These are phyloP conservation scores for Artemisia annua DNA, from an alignment of 129 eudicot species.

Conservation along the genomic window DNA sequence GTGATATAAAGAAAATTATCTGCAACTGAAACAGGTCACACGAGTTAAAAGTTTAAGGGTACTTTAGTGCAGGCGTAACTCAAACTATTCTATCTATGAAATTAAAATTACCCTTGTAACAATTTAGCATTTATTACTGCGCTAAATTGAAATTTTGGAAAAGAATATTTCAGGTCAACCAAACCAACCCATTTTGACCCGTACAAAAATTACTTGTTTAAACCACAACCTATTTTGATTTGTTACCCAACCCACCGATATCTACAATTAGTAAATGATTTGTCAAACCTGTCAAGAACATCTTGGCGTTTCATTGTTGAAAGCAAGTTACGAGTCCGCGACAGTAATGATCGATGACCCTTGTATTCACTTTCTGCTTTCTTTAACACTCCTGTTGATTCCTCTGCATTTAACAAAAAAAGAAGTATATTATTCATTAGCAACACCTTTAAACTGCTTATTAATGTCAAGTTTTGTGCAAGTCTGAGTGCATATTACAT, in stretches of 20 bases:
- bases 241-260: conserved; percentile 7
- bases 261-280: background rate
- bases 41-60: no score
- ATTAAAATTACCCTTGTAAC: no score
- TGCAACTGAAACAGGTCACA: no score
- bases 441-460: conserved; percentile 11
- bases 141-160: no score
- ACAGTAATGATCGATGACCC: conserved; percentile 78
- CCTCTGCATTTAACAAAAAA: conserved; percentile 51
- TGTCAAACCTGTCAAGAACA: conserved; percentile 69
- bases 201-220: background rate
- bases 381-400: conserved; percentile 78
- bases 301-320: conserved; percentile 98
- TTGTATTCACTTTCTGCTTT: conserved; percentile 91
- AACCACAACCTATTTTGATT: background rate
- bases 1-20: no score
- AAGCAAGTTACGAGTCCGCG: conserved; percentile 80
- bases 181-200: background rate
- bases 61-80: no score
- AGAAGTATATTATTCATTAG: background rate
- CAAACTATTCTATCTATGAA: no score
- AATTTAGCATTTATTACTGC: no score
- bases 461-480: conserved; percentile 3
- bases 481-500: background rate
- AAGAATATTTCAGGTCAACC: no score